Conservation (phyloP, 2,329 filamentous ascomycete species). For the Botrytis medusae region DNA sequence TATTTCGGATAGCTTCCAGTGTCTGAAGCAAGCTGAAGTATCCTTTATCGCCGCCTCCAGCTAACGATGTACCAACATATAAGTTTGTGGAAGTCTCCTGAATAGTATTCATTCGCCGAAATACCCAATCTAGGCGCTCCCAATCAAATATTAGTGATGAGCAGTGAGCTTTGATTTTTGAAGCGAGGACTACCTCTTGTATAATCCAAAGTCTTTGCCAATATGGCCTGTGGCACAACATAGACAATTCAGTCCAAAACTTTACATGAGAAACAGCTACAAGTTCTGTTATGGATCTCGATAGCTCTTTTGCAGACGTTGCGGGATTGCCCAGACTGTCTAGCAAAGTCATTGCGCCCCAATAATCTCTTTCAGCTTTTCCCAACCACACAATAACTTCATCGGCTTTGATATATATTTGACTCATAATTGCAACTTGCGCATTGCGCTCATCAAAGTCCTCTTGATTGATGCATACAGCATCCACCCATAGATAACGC, state of each 20-base stretch:
- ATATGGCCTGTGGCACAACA: constrained; percentile 14
- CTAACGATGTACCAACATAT: not conserved
- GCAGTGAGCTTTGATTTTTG: constrained; percentile 19
- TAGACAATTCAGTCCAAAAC: constrained; percentile 19
- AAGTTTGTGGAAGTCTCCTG: not conserved
- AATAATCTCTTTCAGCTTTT: constrained; percentile 19
- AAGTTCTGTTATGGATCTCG: constrained; percentile 11
- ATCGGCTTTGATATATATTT: constrained; percentile 15
- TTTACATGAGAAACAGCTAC: constrained; percentile 10
- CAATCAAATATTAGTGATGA: constrained; percentile 19
- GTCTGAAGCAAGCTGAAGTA: constrained; percentile 15
- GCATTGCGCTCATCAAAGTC: constrained; percentile 20
- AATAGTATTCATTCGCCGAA: constrained; percentile 1
- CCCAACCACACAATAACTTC: constrained; percentile 20
- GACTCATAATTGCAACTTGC: constrained; percentile 19
- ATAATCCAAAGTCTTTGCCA: constrained; percentile 21
- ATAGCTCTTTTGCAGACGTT: constrained; percentile 12
- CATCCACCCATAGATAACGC: constrained; percentile 19
- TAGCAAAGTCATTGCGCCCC: constrained; percentile 19
- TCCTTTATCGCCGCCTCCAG: not conserved
- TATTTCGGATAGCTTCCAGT: constrained; percentile 6
- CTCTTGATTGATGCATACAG: constrained; percentile 21
- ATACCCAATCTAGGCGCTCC: constrained; percentile 17
- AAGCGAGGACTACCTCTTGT: constrained; percentile 22
- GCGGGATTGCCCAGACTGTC: constrained; percentile 7